Evolutionary conservation across 78 protist species (phyloP).

Genomic region (Blattamonas nauphoetae): DNA sequence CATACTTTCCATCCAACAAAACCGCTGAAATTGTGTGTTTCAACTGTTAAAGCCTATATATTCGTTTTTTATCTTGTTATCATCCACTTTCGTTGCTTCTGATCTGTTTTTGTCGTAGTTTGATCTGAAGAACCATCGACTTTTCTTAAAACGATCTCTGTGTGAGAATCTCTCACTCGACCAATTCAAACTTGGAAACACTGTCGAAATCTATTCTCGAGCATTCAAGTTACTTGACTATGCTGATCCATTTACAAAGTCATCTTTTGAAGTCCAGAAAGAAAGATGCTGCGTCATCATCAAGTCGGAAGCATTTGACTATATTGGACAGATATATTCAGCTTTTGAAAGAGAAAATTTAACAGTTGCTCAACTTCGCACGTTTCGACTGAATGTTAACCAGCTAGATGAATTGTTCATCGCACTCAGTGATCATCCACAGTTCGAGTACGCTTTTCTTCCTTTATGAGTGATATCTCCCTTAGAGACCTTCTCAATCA

Average conservation of each 20-base stretch:
- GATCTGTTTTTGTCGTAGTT: no score
- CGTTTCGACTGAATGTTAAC: background rate
- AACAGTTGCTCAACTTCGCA: background rate
- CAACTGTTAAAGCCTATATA: no score
- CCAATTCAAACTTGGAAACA: background rate
- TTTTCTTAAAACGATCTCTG: background rate
- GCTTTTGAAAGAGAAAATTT: background rate
- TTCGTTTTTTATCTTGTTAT: no score
- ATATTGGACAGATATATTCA: background rate
- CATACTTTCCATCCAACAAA: no score
- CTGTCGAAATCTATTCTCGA: background rate
- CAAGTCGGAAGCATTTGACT: background rate
- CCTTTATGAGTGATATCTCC: background rate
- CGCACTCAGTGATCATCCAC: background rate
- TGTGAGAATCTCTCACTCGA: background rate
- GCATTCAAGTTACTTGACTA: background rate
- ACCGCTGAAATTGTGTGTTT: no score
- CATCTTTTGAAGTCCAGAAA: background rate
- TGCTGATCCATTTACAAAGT: background rate
- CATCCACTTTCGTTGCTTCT: no score
- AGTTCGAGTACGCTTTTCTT: background rate
- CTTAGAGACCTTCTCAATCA: background rate
- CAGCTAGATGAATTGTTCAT: background rate
- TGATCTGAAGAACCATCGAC: background rate
- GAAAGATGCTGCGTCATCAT: background rate